These are phyloP conservation scores for Pleurotus giganteus DNA, from an alignment of 768 basidiomycete genomes.

Conservation along the genomic window DNA sequence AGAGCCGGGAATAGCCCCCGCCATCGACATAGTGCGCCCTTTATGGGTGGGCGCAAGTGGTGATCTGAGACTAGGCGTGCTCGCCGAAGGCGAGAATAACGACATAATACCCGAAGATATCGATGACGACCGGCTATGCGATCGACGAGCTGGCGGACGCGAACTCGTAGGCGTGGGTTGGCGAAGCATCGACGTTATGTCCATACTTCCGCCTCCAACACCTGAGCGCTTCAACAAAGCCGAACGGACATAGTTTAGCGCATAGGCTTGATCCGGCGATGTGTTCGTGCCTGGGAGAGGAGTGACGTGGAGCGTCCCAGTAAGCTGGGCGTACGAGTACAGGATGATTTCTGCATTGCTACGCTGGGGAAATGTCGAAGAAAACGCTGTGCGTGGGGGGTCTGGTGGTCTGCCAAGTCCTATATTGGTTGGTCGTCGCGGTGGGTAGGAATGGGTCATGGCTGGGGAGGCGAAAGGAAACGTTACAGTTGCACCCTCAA, in stretches of 20 bases:
- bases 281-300: constrained; percentile 35
- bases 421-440: constrained; percentile 35
- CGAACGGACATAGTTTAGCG: constrained; percentile 45
- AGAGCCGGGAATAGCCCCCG: constrained; percentile 3
- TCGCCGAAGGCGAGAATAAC: constrained; percentile 30
- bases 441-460: constrained; percentile 12
- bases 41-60: constrained; percentile 37
- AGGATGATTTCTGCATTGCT: constrained; percentile 67
- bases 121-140: constrained; percentile 11
- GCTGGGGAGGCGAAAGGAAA: constrained; percentile 18
- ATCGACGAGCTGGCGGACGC: constrained; percentile 15
- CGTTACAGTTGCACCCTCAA: constrained; percentile 12
- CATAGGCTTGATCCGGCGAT: constrained; percentile 42
- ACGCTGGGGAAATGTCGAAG: constrained; percentile 42
- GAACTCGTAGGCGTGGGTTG: constrained; percentile 39
- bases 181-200: constrained; percentile 53
- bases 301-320: constrained; percentile 62
- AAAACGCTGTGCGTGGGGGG: constrained; percentile 37
- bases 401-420: constrained; percentile 47
- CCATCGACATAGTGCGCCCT: constrained; percentile 11
- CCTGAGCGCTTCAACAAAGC: constrained; percentile 45
- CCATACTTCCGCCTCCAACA: constrained; percentile 78
- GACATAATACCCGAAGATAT: constrained; percentile 6
- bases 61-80: constrained; percentile 52
- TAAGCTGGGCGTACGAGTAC: constrained; percentile 82